Percentiles rank a stretch among this genome's conserved stretches.
Conservation (phyloP, 164 flowering plant species). For the Dillenia turbinata region DNA sequence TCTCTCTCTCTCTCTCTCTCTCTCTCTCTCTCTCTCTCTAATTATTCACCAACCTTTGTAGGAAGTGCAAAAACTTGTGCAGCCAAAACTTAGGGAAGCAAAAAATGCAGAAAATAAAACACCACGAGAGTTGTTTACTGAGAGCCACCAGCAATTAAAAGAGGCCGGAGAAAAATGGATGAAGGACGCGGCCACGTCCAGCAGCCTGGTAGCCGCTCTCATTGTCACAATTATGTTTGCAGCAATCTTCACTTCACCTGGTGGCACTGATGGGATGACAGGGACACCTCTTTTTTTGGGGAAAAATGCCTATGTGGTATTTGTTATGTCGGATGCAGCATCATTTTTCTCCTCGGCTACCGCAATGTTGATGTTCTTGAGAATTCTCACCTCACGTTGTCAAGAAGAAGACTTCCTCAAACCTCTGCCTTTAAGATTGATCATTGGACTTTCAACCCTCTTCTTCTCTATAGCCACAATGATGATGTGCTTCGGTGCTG, state of each 20-base stretch:
- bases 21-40: neutral
- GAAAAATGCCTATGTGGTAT: neutral
- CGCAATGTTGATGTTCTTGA: neutral
- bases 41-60: no score
- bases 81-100: no score
- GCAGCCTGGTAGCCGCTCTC: neutral
- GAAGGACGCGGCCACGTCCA: neutral
- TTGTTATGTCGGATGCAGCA: neutral
- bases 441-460: no score
- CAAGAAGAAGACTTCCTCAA: no score
- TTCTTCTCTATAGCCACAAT: no score
- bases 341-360: neutral
- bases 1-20: neutral
- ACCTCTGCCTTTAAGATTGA: no score
- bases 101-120: neutral
- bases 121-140: neutral
- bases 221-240: neutral
- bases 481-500: no score
- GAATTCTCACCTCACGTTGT: neutral
- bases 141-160: neutral
- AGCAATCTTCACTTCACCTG: no score
- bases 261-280: neutral
- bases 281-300: neutral
- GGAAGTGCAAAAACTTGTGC: no score
- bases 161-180: slow-evolving; percentile 1